Conservation (phyloP, 1,139 yeast species). For the Geotrichum aggregatum region DNA sequence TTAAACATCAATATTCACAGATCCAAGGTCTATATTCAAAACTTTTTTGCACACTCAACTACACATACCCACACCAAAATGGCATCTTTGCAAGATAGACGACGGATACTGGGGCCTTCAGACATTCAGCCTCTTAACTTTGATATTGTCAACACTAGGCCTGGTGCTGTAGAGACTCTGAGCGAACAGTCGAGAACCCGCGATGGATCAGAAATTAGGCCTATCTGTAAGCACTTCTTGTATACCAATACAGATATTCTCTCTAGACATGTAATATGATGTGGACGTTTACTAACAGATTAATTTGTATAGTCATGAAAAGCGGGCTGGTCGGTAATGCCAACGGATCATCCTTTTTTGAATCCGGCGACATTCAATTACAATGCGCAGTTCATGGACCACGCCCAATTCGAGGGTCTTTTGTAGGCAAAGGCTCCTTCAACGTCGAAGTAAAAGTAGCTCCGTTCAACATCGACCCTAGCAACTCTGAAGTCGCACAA, state of each 20-base stretch:
- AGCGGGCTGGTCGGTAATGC: conserved; percentile 67
- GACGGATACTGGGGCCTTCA: conserved; percentile 40
- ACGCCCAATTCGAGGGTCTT: conserved; percentile 75
- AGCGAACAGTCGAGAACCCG: conserved; percentile 12
- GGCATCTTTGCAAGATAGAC: conserved; percentile 31
- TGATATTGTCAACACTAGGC: conserved; percentile 9
- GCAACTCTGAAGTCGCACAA: conserved; percentile 19
- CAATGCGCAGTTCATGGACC: conserved; percentile 84
- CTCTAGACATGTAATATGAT: no score
- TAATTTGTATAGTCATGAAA: conserved; percentile 38
- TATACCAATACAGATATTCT: background rate
- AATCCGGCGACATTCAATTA: conserved; percentile 57
- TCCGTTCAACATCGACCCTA: conserved; percentile 42
- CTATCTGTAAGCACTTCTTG: conserved; percentile 23
- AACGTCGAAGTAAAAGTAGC: conserved; percentile 63
- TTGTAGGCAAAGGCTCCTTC: conserved; percentile 62
- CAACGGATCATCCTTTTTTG: conserved; percentile 80
- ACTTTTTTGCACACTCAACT: no score
- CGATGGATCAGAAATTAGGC: conserved; percentile 21
- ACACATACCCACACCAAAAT: background rate
- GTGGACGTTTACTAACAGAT: no score
- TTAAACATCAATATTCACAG: no score
- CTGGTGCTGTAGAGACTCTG: conserved; percentile 6
- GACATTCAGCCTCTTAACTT: conserved; percentile 33
- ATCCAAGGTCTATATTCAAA: no score